Percentiles rank a stretch among this genome's conserved stretches.
Conservation (phyloP, 257 asterid species). For the Coffea eugenioides region DNA sequence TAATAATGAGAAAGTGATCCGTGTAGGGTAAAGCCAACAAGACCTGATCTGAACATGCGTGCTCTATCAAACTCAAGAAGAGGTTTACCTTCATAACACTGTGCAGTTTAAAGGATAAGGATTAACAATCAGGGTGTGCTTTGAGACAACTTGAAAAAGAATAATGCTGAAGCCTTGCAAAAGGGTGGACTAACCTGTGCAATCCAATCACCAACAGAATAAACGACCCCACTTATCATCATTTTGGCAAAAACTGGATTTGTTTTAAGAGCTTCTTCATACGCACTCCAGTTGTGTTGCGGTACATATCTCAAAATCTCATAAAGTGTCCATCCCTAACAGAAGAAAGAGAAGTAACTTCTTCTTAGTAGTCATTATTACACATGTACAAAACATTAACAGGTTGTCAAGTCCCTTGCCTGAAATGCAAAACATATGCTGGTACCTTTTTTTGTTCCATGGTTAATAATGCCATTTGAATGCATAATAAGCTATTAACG, state of each 20-base stretch:
- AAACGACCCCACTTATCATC: conserved; percentile 87
- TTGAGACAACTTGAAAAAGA: background rate
- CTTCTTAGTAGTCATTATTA: background rate
- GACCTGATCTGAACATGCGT: conserved; percentile 76
- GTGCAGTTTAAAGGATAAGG: conserved; percentile 3
- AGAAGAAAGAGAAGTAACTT: conserved; percentile 19
- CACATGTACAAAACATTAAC: background rate
- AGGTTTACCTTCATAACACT: conserved; percentile 94
- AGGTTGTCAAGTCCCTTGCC: background rate
- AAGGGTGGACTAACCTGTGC: conserved; percentile 60
- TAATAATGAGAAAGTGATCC: conserved; percentile 92
- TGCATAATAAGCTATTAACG: background rate
- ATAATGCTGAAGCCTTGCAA: background rate
- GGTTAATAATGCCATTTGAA: background rate
- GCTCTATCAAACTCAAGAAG: conserved; percentile 71
- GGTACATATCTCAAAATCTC: conserved; percentile 88
- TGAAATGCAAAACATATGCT: background rate
- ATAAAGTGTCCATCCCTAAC: conserved; percentile 79
- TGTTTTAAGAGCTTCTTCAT: conserved; percentile 76
- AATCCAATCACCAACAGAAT: conserved; percentile 82
- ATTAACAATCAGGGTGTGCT: background rate
- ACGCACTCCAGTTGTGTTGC: conserved; percentile 83
- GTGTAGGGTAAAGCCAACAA: conserved; percentile 70
- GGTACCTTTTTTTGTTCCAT: background rate
- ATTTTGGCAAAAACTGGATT: conserved; percentile 84